Conservation (phyloP, 371 early-diverging fungal genomes). For the Aphelidium insulamus region DNA sequence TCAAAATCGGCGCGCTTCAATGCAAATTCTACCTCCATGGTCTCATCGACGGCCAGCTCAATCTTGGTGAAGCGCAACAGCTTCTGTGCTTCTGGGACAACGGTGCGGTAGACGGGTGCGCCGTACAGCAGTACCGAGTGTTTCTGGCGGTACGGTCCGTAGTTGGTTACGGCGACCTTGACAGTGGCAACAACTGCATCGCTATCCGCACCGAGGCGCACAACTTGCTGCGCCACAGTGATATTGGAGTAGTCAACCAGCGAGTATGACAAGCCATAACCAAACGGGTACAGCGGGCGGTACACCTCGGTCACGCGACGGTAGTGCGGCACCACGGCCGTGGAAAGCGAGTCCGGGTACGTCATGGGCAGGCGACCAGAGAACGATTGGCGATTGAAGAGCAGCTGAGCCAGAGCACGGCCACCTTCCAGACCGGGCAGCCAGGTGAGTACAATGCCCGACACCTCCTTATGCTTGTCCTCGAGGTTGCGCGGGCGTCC, state of each 20-base stretch:
- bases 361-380: slow-evolving; percentile 24
- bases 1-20: no score
- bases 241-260: slow-evolving; percentile 18
- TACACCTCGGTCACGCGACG: slow-evolving; percentile 6
- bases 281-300: slow-evolving; percentile 30
- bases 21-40: slow-evolving; percentile 6
- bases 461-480: slow-evolving; percentile 13
- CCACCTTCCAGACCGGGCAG: slow-evolving; percentile 37
- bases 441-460: slow-evolving; percentile 22
- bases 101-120: slow-evolving; percentile 23
- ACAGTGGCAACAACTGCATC: slow-evolving; percentile 9
- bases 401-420: slow-evolving; percentile 19
- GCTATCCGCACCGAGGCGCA: slow-evolving; percentile 1
- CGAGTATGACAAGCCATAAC: slow-evolving; percentile 34
- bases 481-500: slow-evolving; percentile 30
- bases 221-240: slow-evolving; percentile 5
- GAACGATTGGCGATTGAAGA: slow-evolving; percentile 23
- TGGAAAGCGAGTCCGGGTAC: slow-evolving; percentile 22
- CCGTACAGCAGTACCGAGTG: slow-evolving; percentile 34
- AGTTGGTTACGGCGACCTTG: slow-evolving; percentile 20
- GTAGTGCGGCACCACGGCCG: slow-evolving; percentile 10
- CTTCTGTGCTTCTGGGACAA: slow-evolving; percentile 15
- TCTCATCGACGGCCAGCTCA: slow-evolving; percentile 5
- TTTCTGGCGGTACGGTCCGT: slow-evolving; percentile 18
- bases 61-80: slow-evolving; percentile 9